phyloP scores from a whole-genome alignment of 2,329 filamentous ascomycete genomes.

The Zymoseptoria ardabiliae region DNA sequence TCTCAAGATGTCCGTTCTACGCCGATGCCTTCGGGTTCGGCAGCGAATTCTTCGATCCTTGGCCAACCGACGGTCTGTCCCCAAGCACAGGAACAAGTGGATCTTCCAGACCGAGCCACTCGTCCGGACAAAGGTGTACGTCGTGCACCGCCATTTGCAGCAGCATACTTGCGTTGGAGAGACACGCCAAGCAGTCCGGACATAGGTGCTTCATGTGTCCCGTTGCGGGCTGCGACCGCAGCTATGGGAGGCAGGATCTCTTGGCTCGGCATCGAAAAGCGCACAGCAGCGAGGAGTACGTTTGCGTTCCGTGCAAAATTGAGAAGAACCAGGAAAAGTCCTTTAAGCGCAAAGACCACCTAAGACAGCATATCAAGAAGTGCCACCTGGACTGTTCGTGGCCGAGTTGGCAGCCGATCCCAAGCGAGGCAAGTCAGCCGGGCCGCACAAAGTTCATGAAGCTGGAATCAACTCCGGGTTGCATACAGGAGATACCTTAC shows the following conservation, averaged over 20 bases:
- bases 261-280: conserved; percentile 4
- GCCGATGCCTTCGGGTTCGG: too few species aligned
- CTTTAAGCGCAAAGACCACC: conserved; percentile 13
- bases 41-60: too few species aligned
- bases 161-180: conserved; percentile 6
- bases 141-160: neutral
- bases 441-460: neutral
- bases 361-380: conserved; percentile 6
- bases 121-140: neutral
- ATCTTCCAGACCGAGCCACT: too few species aligned
- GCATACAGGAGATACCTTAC: neutral
- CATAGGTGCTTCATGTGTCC: conserved; percentile 9
- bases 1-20: too few species aligned
- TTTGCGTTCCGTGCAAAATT: conserved; percentile 1
- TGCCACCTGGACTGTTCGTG: neutral
- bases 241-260: conserved; percentile 8
- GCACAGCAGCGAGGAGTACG: conserved; percentile 1
- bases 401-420: neutral
- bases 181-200: conserved; percentile 5
- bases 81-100: too few species aligned
- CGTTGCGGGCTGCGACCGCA: conserved; percentile 3
- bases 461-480: neutral
- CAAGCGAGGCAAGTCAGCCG: neutral
- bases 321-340: neutral
- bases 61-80: too few species aligned